Evolutionary conservation across 257 asterid species (phyloP), one percentile per base, ranked within the genome.

Genomic region (Solanum stenotomum): DNA sequence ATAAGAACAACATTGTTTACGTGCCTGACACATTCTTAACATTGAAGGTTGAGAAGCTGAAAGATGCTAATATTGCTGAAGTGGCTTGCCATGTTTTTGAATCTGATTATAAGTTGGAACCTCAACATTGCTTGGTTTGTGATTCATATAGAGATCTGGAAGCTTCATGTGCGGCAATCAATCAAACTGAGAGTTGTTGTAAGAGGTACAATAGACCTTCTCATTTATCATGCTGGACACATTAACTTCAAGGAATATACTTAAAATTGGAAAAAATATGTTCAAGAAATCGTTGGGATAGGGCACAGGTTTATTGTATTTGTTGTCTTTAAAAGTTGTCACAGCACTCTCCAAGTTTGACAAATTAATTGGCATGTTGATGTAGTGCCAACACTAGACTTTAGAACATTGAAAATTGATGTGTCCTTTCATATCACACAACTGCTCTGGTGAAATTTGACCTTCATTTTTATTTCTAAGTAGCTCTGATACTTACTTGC

Each of bases 71-170:
- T 86, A 89, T 92, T 37, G 44, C 63, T 76, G 84, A 59, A 87
- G 93, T 91, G 76, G 96, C 97, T 84, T 59, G 35, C 87, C 83
- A 29, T 34, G 44, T 94, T 88, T 83, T 90, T 89, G 91, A 89
- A 92, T 90, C 81, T 38, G 46, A 46, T 71, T 75, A 67, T 89
- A 84, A 87, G 88, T 87, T 91, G 87, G 91, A 92, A 86, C 94
- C 96, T 37, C 96, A 93, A 40, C 83, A 68, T 89, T 97, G 99
- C 89, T 90, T 93, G 90, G 88, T 87, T 75, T 97, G 99, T 90
- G 93, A 93, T 79, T 92, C 93, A 27, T 88, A 87, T 85, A 71
- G 92, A 89, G 95, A 96, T 93, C 85, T 94, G 77, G 94, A 92
- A 92, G 92, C 92, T 89, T 91, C 95, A n/a, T 86, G 81, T 85